Percentiles rank a stretch among this genome's conserved stretches.
Evolutionary conservation across 805 yeast species (phyloP).

Genomic region (Barnettozyma vustinii): DNA sequence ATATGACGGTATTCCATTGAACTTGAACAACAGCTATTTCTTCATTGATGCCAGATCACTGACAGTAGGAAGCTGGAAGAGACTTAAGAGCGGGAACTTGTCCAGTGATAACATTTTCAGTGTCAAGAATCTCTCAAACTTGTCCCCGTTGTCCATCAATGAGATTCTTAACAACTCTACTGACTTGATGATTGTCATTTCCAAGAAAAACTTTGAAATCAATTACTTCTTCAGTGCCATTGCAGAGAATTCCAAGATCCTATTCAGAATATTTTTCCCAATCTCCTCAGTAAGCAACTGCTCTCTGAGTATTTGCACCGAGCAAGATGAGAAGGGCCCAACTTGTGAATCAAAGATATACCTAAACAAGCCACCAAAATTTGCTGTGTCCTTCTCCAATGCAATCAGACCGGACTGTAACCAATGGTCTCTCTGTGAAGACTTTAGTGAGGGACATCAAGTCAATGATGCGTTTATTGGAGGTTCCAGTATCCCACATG

Average conservation of each 20-base stretch:
- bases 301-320: conserved; percentile 45
- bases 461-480: conserved; percentile 62
- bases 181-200: conserved; percentile 64
- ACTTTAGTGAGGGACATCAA: conserved; percentile 79
- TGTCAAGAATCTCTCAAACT: conserved; percentile 46
- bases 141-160: conserved; percentile 63
- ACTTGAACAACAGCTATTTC: conserved; percentile 59
- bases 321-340: conserved; percentile 24
- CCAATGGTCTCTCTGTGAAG: conserved; percentile 80
- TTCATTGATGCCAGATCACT: conserved; percentile 63
- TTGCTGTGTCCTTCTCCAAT: conserved; percentile 68
- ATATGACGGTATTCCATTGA: conserved; percentile 44
- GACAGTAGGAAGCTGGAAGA: conserved; percentile 77
- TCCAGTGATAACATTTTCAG: conserved; percentile 30
- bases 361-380: conserved; percentile 61
- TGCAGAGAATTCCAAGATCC: conserved; percentile 54
- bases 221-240: conserved; percentile 76
- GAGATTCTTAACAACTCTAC: conserved; percentile 58
- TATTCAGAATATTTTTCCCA: conserved; percentile 71
- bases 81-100: conserved; percentile 60
- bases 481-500: conserved; percentile 63
- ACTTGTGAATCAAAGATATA: conserved; percentile 44
- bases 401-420: conserved; percentile 45
- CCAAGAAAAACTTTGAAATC: conserved; percentile 65
- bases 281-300: conserved; percentile 54